Evolutionary conservation across 257 asterid genomes (phyloP).

Genomic region (Sherardia arvensis): DNA sequence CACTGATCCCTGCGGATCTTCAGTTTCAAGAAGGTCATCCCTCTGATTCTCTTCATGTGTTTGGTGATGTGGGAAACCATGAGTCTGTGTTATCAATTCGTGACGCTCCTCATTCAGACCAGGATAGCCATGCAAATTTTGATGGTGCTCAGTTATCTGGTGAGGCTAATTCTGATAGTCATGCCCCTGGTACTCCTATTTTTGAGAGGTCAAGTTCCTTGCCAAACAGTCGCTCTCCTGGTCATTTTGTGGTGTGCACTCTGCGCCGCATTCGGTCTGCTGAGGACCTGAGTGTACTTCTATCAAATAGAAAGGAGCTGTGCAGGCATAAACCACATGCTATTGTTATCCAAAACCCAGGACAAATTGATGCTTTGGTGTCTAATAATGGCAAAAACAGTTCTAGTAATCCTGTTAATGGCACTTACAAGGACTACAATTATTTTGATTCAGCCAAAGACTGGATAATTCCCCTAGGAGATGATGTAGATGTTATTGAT

Average conservation of each 20-base stretch:
- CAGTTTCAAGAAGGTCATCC: constrained; percentile 41
- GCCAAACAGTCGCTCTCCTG: constrained; percentile 51
- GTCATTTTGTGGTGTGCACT: constrained; percentile 12
- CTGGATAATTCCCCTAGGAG: constrained; percentile 67
- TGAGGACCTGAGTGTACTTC: constrained; percentile 47
- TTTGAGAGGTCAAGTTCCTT: constrained; percentile 63
- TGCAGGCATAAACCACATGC: constrained; percentile 27
- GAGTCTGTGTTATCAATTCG: constrained; percentile 41
- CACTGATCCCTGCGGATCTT: constrained; percentile 25
- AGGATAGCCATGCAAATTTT: constrained; percentile 29
- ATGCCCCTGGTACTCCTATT: constrained; percentile 25
- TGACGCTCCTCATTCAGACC: constrained; percentile 39
- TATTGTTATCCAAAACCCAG: constrained; percentile 22
- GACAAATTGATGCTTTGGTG: constrained; percentile 23
- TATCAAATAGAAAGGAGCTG: constrained; percentile 32
- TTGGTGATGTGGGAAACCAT: constrained; percentile 34
- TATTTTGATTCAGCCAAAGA: constrained; percentile 63
- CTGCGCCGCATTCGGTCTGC: constrained; percentile 51
- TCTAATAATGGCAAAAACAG: constrained; percentile 24
- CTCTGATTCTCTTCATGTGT: constrained; percentile 51
- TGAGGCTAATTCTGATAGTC: constrained; percentile 34
- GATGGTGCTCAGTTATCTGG: constrained; percentile 36
- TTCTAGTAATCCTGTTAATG: constrained; percentile 45
- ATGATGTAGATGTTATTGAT: constrained; percentile 36
- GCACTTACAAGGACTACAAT: constrained; percentile 35